A percentile compares a stretch with the other conserved stretches of the same genome.
These are phyloP conservation scores for Aspergillus homomorphus DNA, from an alignment of 495 filamentous ascomycete genomes.

Conservation along the genomic window DNA sequence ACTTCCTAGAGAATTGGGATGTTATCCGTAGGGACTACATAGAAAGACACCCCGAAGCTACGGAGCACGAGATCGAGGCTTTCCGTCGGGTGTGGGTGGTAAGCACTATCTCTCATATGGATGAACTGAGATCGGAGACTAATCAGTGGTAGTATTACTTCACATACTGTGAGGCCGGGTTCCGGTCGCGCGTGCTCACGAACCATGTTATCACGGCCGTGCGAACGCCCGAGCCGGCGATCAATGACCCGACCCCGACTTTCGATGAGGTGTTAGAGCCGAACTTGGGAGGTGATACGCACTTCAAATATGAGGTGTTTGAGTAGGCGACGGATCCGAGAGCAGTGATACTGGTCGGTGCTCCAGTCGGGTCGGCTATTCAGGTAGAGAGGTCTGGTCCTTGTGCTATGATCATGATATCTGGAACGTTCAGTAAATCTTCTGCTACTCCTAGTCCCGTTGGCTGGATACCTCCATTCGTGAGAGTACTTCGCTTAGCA, in stretches of 20 bases:
- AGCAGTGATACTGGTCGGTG: neutral
- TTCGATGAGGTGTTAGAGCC: neutral
- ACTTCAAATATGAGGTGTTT: neutral
- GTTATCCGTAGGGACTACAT: constrained; percentile 54
- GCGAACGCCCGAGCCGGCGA: constrained; percentile 10
- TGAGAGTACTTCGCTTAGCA: no score
- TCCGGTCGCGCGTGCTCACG: constrained; percentile 64
- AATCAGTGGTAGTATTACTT: constrained; percentile 59
- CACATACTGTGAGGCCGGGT: constrained; percentile 69
- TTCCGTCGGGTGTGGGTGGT: constrained; percentile 69
- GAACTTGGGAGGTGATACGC: neutral
- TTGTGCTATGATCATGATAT: no score
- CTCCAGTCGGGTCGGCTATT: no score
- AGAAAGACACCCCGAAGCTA: constrained; percentile 52
- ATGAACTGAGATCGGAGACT: neutral
- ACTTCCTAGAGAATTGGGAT: constrained; percentile 56
- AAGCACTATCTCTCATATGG: constrained; percentile 13
- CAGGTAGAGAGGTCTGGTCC: no score
- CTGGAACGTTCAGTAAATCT: no score
- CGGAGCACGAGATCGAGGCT: constrained; percentile 55
- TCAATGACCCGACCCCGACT: neutral
- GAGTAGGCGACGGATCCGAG: neutral
- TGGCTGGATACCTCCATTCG: no score
- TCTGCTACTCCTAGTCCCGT: no score
- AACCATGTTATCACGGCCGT: constrained; percentile 61